These are phyloP conservation scores for Claviceps pazoutovae DNA, from an alignment of 2,329 filamentous ascomycete species.

Conservation along the genomic window DNA sequence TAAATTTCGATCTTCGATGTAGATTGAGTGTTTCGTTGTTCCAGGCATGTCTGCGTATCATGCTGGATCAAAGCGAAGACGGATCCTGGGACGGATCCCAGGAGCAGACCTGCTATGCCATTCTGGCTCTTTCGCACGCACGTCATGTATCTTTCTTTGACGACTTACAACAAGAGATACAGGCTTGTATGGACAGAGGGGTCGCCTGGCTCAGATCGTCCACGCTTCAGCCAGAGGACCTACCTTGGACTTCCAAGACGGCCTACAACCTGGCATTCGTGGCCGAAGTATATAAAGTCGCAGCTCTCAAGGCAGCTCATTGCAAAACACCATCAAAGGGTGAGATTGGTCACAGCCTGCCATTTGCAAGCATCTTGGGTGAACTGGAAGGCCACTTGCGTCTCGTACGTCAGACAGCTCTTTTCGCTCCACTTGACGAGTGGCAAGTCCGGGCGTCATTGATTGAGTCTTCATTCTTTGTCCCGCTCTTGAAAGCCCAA, in stretches of 20 bases:
- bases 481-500: background rate
- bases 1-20: background rate
- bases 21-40: slow-evolving; percentile 4
- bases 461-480: slow-evolving; percentile 2
- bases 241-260: slow-evolving; percentile 9
- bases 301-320: slow-evolving; percentile 4
- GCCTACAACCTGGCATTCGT: slow-evolving; percentile 6
- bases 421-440: background rate
- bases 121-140: slow-evolving; percentile 5
- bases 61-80: slow-evolving; percentile 5
- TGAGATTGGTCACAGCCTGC: background rate
- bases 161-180: slow-evolving; percentile 1
- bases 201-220: slow-evolving; percentile 3
- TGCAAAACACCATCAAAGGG: no score
- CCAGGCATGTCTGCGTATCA: slow-evolving; percentile 5
- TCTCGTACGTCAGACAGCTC: background rate
- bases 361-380: background rate
- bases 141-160: slow-evolving; percentile 4
- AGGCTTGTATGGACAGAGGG: slow-evolving; percentile 2
- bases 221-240: background rate
- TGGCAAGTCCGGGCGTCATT: slow-evolving; percentile 3
- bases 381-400: background rate
- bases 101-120: slow-evolving; percentile 8
- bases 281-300: slow-evolving; percentile 6
- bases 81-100: slow-evolving; percentile 7